Evolutionary conservation across 176 grass and related monocot genomes (phyloP).

Genomic region (Aegilops longissima): DNA sequence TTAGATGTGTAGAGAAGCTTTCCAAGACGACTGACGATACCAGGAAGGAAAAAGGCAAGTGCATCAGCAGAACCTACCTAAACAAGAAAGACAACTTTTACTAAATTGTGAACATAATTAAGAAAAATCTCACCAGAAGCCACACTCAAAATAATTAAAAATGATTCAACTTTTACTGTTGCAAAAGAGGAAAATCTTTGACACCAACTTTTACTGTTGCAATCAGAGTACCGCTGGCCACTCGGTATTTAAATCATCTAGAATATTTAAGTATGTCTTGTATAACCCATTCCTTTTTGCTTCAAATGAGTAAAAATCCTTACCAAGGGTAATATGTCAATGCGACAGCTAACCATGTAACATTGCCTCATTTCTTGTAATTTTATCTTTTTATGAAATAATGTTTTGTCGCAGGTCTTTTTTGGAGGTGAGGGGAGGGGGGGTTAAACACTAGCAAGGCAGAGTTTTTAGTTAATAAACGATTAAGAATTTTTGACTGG

Average conservation of each 20-base stretch:
- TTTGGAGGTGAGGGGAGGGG: not conserved
- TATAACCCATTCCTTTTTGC: conserved; percentile 3
- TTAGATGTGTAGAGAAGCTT: conserved; percentile 82
- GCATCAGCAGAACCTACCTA: conserved; percentile 94
- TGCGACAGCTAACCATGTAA: not conserved
- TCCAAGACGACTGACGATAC: conserved; percentile 83
- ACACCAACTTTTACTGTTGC: conserved; percentile 5
- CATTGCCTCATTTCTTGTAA: not conserved
- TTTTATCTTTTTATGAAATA: conserved; percentile 19
- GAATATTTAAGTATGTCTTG: not conserved
- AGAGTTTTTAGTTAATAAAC: not conserved
- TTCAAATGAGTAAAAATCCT: not conserved
- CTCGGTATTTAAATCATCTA: conserved; percentile 3
- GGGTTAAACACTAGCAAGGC: not conserved
- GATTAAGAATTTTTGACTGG: conserved; percentile 12
- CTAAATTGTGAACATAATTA: conserved; percentile 6
- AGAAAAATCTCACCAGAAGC: conserved; percentile 17
- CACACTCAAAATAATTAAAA: conserved; percentile 1
- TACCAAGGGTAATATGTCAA: not conserved
- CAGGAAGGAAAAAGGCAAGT: conserved; percentile 90
- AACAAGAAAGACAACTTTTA: conserved; percentile 35
- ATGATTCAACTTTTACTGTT: conserved; percentile 2
- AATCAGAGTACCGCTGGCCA: not conserved
- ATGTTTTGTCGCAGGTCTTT: not conserved
- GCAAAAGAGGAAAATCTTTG: not conserved